Percentiles rank a stretch among this genome's conserved stretches.
These are phyloP conservation scores for Fusarium concolor DNA, from an alignment of 2,329 filamentous ascomycete genomes.

Conservation along the genomic window DNA sequence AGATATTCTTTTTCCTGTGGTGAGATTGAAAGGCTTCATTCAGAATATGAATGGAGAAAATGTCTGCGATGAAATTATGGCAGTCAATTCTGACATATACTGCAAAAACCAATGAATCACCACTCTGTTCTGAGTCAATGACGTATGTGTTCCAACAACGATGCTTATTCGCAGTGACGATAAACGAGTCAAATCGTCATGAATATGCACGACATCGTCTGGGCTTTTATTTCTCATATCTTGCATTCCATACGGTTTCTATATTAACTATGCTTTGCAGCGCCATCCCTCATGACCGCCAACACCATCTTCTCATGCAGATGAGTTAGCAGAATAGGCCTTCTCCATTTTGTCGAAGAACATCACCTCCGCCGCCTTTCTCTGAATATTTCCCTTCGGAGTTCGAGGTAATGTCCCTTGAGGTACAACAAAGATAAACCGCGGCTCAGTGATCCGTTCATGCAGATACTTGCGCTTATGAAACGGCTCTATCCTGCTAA, in stretches of 20 bases:
- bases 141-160: slow-evolving; percentile 2
- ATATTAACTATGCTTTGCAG: not conserved
- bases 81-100: slow-evolving; percentile 6
- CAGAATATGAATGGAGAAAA: not conserved
- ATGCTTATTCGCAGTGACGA: not conserved
- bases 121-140: slow-evolving; percentile 23
- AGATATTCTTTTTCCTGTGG: not conserved
- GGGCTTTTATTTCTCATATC: fast-evolving
- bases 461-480: slow-evolving; percentile 6
- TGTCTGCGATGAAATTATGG: fast-evolving
- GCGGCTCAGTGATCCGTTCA: not conserved
- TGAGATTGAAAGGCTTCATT: not conserved
- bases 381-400: slow-evolving; percentile 7
- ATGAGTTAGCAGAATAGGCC: fast-evolving
- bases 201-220: not conserved
- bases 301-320: not conserved
- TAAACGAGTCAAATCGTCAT: not conserved
- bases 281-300: too few species aligned
- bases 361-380: not conserved
- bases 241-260: too few species aligned
- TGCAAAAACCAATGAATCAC: slow-evolving; percentile 15
- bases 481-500: not conserved
- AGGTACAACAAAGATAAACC: not conserved
- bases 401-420: not conserved
- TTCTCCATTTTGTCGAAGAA: not conserved